These are phyloP conservation scores for Rhodotorula sp. DNA, from an alignment of 1,284 basidiomycete species.

Conservation along the genomic window DNA sequence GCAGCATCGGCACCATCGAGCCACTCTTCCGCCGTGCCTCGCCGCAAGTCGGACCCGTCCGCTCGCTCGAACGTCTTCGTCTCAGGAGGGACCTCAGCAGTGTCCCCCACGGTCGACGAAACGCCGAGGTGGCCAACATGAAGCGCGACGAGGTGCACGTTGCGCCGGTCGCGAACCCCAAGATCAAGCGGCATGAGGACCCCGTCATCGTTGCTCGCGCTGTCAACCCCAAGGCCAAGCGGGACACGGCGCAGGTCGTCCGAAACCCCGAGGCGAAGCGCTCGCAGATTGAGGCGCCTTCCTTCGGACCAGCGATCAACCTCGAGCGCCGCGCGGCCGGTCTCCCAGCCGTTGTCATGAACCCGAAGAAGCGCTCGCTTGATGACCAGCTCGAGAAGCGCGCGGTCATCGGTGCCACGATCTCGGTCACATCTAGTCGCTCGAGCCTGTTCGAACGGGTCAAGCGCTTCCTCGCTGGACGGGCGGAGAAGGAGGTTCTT, in stretches of 20 bases:
- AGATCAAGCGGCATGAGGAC: constrained; percentile 1
- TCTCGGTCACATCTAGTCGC: constrained; percentile 12
- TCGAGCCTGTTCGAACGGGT: constrained; percentile 7
- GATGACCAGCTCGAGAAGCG: constrained; percentile 4
- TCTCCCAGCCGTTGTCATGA: constrained; percentile 11
- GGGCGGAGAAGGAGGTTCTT: not conserved
- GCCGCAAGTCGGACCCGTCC: constrained; percentile 22
- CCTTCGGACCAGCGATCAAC: not conserved
- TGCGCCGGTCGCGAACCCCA: constrained; percentile 3
- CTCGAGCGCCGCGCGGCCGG: constrained; percentile 3
- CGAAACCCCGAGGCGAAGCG: constrained; percentile 35
- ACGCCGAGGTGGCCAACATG: constrained; percentile 1
- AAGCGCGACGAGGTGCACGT: not conserved
- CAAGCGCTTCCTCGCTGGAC: constrained; percentile 15
- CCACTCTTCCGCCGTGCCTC: constrained; percentile 28
- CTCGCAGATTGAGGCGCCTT: not conserved
- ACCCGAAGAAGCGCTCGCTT: constrained; percentile 27
- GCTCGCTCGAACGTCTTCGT: constrained; percentile 32
- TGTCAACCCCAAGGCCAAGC: constrained; percentile 27
- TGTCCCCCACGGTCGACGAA: constrained; percentile 5
- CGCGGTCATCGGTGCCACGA: constrained; percentile 13
- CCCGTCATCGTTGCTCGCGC: not conserved
- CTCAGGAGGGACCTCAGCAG: constrained; percentile 15
- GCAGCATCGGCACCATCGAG: constrained; percentile 12
- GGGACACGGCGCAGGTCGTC: not conserved